A percentile compares a stretch with the other conserved stretches of the same genome.
Evolutionary conservation across 2,329 filamentous ascomycete species (phyloP).

Genomic region (Sarocladium oryzae): DNA sequence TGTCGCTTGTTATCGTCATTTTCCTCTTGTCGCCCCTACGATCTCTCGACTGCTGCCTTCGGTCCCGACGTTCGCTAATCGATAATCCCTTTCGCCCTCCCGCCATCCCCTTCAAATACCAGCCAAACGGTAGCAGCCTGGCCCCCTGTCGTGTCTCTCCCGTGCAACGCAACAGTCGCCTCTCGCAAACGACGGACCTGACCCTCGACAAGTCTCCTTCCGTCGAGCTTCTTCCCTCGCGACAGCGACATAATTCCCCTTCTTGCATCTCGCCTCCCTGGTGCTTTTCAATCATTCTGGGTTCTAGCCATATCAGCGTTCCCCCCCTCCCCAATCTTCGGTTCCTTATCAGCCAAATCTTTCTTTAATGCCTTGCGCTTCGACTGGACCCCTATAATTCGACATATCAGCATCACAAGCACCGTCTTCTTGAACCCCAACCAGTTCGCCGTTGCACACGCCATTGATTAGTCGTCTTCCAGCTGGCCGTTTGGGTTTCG

Average conservation of each 20-base stretch:
- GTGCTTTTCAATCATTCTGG: neutral
- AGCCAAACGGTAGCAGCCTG: neutral
- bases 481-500: neutral
- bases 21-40: neutral
- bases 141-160: conserved; percentile 4
- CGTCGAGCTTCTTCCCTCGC: neutral
- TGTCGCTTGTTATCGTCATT: neutral
- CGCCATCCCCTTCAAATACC: neutral
- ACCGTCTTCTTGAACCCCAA: neutral
- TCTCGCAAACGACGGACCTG: neutral
- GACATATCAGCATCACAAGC: neutral
- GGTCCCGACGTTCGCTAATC: conserved; percentile 5
- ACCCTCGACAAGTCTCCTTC: neutral
- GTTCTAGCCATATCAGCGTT: no score
- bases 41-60: neutral
- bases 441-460: neutral
- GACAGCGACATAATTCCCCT: neutral
- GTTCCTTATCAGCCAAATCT: neutral
- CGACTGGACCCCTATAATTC: neutral
- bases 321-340: neutral
- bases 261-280: neutral
- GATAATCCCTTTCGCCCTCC: neutral
- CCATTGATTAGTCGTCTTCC: neutral
- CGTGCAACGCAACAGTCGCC: conserved; percentile 4
- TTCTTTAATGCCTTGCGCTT: neutral